Base-by-base conservation (phyloP, 495 filamentous ascomycete genomes). In the Neurospora terricola region DNA sequence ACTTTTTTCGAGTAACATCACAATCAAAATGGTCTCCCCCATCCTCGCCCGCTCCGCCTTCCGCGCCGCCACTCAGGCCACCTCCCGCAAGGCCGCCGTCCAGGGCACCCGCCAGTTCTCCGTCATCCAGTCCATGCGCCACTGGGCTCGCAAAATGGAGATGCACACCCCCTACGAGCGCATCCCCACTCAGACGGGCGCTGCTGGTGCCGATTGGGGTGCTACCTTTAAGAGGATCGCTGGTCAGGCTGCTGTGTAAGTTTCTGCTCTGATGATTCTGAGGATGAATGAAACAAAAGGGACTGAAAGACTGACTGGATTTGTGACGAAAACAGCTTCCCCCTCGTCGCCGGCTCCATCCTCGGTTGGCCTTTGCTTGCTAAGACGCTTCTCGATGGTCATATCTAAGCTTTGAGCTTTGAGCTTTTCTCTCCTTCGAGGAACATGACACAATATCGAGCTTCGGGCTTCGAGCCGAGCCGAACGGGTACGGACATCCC, bases 111-210 rank as follows among this genome's bases (percentile, higher is more conserved):
- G 77, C 27, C 70, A 79, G 2, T 78, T 81, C 77, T 81, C 79
- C 69, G 70, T 80, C 39, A 68, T 78, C 66, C 71, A 73, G 70
- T 72, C 68, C 42, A 73, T 81, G 71, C 80, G 80, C 43, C 36
- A 34, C 54, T 77, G 79, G 37, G 78, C 77, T 39, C 78, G 77
- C 54, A 69, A 71, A 66, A 74, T 81, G 69, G 80, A 81, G 79
- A 23, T 79, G 23, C 80, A 81, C 54, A 66, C 54, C 14, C 80
- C 80, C 37, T 80, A 80, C 72, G 76, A 80, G 75, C 79, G 80
- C 16, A 75, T 81, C 37, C 80, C 80, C 48, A 73, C 76, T 2
- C 36, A 75, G 12, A 71, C 36, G 69, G 73, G 66, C 40, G 30
- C 78, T 18, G 73, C 74, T 11, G 34, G 72, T 3, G 76, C 71